These are phyloP conservation scores for Lasiosphaeria ovina DNA, from an alignment of 495 filamentous ascomycete species.

Conservation along the genomic window DNA sequence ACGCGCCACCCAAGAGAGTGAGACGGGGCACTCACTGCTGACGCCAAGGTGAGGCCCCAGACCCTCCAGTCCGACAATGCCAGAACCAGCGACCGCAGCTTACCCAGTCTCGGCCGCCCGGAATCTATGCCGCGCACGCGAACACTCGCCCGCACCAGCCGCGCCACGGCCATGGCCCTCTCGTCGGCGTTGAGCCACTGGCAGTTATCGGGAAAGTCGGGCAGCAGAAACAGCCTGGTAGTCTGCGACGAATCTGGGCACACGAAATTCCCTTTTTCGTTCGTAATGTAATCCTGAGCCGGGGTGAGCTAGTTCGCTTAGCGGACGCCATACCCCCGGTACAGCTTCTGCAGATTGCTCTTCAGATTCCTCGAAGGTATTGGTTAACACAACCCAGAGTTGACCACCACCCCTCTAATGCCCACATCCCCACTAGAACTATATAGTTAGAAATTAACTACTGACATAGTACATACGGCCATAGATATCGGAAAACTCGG, in stretches of 20 bases:
- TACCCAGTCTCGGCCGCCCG: slow-evolving; percentile 1
- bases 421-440: too few relatives aligned
- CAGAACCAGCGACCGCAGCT: background rate
- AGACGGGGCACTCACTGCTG: background rate
- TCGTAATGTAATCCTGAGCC: too few relatives aligned
- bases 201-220: slow-evolving; percentile 60
- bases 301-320: too few relatives aligned
- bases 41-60: slow-evolving; percentile 3
- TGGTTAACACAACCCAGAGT: too few relatives aligned
- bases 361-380: too few relatives aligned
- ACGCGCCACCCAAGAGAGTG: background rate
- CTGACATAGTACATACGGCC: slow-evolving; percentile 12
- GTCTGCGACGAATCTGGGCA: too few relatives aligned
- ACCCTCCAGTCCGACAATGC: slow-evolving; percentile 11
- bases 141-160: slow-evolving; percentile 29
- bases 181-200: slow-evolving; percentile 60
- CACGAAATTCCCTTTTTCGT: too few relatives aligned
- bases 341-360: too few relatives aligned
- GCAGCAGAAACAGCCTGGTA: slow-evolving; percentile 50
- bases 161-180: slow-evolving; percentile 32
- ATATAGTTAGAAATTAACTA: too few relatives aligned
- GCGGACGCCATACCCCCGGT: too few relatives aligned
- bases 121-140: background rate
- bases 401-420: too few relatives aligned
- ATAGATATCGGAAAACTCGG: slow-evolving; percentile 37